These are phyloP conservation scores for Bruguiera parviflora DNA, from an alignment of 345 rosid species.

Conservation along the genomic window DNA sequence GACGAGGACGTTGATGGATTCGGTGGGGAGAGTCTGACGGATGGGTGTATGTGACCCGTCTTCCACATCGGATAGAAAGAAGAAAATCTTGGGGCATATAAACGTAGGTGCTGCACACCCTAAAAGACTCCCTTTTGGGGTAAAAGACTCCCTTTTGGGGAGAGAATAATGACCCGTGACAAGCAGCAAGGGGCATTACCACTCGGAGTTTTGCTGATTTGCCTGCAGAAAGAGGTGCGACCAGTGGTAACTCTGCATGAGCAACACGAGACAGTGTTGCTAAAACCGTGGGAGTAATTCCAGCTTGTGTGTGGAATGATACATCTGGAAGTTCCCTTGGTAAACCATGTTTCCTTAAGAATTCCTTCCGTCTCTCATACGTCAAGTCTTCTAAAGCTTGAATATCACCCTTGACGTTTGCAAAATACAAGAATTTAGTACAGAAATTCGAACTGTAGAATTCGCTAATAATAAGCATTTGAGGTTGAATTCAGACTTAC, in stretches of 20 bases:
- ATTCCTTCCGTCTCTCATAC: conserved; percentile 77
- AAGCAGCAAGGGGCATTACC: conserved; percentile 84
- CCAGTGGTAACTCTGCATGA: conserved; percentile 74
- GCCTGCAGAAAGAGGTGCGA: conserved; percentile 38
- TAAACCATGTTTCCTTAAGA: conserved; percentile 60
- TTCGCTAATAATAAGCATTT: background rate
- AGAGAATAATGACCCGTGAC: too few species aligned
- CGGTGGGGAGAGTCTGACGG: too few species aligned
- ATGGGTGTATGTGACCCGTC: too few species aligned
- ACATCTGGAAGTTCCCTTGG: conserved; percentile 80
- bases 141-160: too few species aligned
- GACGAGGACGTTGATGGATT: too few species aligned
- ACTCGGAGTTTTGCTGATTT: conserved; percentile 72
- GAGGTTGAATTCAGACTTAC: too few species aligned
- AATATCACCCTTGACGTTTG: conserved; percentile 64
- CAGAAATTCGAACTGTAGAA: background rate
- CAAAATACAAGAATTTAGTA: background rate
- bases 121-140: too few species aligned
- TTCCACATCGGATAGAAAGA: too few species aligned
- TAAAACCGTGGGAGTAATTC: conserved; percentile 71
- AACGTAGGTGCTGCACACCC: too few species aligned
- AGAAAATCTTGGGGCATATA: too few species aligned
- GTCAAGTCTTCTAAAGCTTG: conserved; percentile 95
- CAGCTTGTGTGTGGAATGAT: conserved; percentile 89
- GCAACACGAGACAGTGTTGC: conserved; percentile 84